phyloP scores from a whole-genome alignment of 352 stramenopile species.

The Phytophthora colocasiae region DNA sequence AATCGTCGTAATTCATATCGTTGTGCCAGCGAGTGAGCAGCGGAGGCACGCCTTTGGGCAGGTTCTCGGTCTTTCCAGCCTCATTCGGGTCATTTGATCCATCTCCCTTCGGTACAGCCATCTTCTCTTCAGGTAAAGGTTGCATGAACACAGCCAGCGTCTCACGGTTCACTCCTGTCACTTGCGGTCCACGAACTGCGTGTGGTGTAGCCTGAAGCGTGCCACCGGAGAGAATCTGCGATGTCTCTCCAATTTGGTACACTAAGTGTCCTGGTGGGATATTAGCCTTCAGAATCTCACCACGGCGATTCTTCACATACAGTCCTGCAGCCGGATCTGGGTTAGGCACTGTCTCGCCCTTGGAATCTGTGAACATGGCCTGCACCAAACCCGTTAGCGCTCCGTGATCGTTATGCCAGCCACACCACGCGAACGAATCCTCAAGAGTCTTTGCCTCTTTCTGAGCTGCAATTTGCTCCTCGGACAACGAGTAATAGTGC shows the following conservation, averaged over 20 bases:
- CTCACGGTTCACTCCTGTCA: conserved; percentile 87
- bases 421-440: conserved; percentile 95
- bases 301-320: conserved; percentile 94
- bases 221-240: conserved; percentile 95
- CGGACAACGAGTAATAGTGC: conserved; percentile 95
- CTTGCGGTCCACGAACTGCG: conserved; percentile 84
- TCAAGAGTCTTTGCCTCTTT: conserved; percentile 54
- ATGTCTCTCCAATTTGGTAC: conserved; percentile 96
- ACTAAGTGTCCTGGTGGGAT: conserved; percentile 89
- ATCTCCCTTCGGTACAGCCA: conserved; percentile 69
- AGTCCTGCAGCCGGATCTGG: conserved; percentile 89
- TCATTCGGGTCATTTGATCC: conserved; percentile 35
- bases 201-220: conserved; percentile 93
- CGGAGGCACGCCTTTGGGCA: conserved; percentile 82
- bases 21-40: conserved; percentile 89
- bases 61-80: conserved; percentile 72
- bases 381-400: conserved; percentile 95
- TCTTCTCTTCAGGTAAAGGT: conserved; percentile 86
- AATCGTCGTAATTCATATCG: conserved; percentile 92
- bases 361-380: conserved; percentile 89
- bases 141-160: conserved; percentile 98
- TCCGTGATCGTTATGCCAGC: conserved; percentile 98
- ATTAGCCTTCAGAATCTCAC: conserved; percentile 89
- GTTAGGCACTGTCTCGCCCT: conserved; percentile 68
- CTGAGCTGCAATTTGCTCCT: conserved; percentile 63